phyloP scores from a whole-genome alignment of 495 filamentous ascomycete genomes.

The Lasiosphaeria ovina region DNA sequence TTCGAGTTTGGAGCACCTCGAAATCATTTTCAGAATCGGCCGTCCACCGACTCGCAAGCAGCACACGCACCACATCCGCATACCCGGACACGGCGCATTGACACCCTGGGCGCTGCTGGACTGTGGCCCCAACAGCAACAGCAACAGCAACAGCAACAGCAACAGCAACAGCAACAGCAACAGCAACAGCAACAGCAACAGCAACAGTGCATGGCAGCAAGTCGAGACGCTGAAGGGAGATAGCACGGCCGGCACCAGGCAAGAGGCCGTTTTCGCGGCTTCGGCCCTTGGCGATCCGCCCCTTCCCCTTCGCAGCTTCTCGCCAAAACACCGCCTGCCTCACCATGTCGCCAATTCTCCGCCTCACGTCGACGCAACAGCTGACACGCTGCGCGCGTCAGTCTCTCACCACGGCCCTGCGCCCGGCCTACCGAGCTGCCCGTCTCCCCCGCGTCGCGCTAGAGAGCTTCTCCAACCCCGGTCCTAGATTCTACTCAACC shows the following conservation, averaged over 20 bases:
- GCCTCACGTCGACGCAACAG: not conserved
- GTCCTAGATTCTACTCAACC: conserved; percentile 27
- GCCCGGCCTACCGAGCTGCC: not conserved
- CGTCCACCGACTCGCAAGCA: no score
- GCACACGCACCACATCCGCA: no score
- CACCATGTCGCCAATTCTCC: conserved; percentile 1
- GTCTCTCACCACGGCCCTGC: not conserved
- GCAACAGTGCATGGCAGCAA: conserved; percentile 15
- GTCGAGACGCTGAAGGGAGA: conserved; percentile 14
- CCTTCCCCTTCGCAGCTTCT: conserved; percentile 2
- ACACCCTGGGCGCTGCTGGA: no score
- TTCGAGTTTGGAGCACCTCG: no score
- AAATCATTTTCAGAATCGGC: no score
- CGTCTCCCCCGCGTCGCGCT: conserved; percentile 10
- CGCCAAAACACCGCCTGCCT: conserved; percentile 1
- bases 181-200: not conserved
- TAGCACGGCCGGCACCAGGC: conserved; percentile 14
- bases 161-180: not conserved
- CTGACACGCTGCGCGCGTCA: conserved; percentile 1
- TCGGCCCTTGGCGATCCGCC: not conserved
- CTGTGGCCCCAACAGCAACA: no score
- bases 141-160: not conserved
- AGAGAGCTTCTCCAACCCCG: conserved; percentile 7
- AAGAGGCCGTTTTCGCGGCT: conserved; percentile 16
- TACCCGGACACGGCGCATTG: no score